phyloP scores from a whole-genome alignment of 1,139 yeast genomes.

The Scheffersomyces illinoinensis region DNA sequence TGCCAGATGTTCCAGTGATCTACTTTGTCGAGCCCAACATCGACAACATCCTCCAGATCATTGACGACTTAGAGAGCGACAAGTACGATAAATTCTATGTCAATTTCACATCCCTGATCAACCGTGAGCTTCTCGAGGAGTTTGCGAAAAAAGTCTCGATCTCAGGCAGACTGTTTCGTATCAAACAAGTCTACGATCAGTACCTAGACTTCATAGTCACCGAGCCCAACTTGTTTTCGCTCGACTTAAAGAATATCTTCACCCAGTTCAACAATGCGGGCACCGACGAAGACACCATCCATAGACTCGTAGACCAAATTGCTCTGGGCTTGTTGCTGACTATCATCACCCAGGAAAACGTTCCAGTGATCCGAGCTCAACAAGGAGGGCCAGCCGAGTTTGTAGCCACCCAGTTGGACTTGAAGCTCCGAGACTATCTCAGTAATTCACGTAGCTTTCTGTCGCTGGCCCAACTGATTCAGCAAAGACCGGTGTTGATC shows the following conservation, averaged over 20 bases:
- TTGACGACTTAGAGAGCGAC: slow-evolving; percentile 71
- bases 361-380: slow-evolving; percentile 90
- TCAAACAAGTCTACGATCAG: slow-evolving; percentile 90
- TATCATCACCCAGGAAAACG: slow-evolving; percentile 70
- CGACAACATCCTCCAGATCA: slow-evolving; percentile 67
- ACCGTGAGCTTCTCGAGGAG: slow-evolving; percentile 79
- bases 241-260: slow-evolving; percentile 70
- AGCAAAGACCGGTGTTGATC: slow-evolving; percentile 73
- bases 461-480: slow-evolving; percentile 26
- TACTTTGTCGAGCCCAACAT: slow-evolving; percentile 88
- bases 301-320: slow-evolving; percentile 62
- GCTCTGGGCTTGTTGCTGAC: slow-evolving; percentile 81
- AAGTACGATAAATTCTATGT: slow-evolving; percentile 78
- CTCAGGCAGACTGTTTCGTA: slow-evolving; percentile 65
- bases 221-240: slow-evolving; percentile 85
- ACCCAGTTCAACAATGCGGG: slow-evolving; percentile 67
- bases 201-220: slow-evolving; percentile 89
- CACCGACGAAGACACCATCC: slow-evolving; percentile 75
- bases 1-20: slow-evolving; percentile 92
- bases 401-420: slow-evolving; percentile 84
- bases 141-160: slow-evolving; percentile 81
- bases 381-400: slow-evolving; percentile 95
- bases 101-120: slow-evolving; percentile 81
- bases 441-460: slow-evolving; percentile 55
- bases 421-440: slow-evolving; percentile 79